phyloP scores from a whole-genome alignment of 805 yeast genomes.

The Kodamaea sagamina region DNA sequence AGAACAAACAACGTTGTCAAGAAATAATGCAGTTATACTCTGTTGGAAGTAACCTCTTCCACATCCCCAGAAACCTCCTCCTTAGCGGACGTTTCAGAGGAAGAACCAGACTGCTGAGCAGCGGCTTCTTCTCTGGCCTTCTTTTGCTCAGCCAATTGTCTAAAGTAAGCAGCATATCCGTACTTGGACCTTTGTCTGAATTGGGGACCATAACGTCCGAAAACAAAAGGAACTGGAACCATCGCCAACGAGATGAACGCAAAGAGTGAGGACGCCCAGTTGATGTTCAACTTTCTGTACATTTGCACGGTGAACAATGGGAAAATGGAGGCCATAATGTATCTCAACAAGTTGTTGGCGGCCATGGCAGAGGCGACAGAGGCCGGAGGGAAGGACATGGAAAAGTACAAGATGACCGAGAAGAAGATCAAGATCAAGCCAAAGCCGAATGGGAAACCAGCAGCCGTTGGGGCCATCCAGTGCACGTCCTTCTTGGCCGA shows the following conservation, averaged over 20 bases:
- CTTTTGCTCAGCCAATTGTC: slow-evolving; percentile 22
- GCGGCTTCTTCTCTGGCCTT: slow-evolving; percentile 20
- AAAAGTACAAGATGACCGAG: slow-evolving; percentile 65
- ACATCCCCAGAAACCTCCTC: slow-evolving; percentile 1
- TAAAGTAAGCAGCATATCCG: slow-evolving; percentile 54
- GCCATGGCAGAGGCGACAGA: slow-evolving; percentile 86
- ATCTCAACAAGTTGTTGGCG: slow-evolving; percentile 81
- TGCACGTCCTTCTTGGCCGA: slow-evolving; percentile 59
- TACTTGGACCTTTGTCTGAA: slow-evolving; percentile 59
- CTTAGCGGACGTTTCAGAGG: neutral
- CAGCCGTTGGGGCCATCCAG: slow-evolving; percentile 75
- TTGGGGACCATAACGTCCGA: slow-evolving; percentile 56
- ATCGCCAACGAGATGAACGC: slow-evolving; percentile 66
- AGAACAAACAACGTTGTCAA: neutral
- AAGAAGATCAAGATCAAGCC: slow-evolving; percentile 73
- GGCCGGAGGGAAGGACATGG: slow-evolving; percentile 71
- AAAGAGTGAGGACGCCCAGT: slow-evolving; percentile 77
- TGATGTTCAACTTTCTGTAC: slow-evolving; percentile 68
- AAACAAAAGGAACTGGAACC: slow-evolving; percentile 76
- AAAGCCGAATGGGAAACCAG: slow-evolving; percentile 80
- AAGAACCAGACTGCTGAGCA: slow-evolving; percentile 13
- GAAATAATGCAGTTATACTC: slow-evolving; percentile 9
- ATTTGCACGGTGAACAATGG: slow-evolving; percentile 86
- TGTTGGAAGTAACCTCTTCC: slow-evolving; percentile 12
- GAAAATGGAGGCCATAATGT: slow-evolving; percentile 72